Percentiles rank a stretch among this genome's conserved stretches.
phyloP scores from a whole-genome alignment of 495 filamentous ascomycete species.

The Trichoderma virens region DNA sequence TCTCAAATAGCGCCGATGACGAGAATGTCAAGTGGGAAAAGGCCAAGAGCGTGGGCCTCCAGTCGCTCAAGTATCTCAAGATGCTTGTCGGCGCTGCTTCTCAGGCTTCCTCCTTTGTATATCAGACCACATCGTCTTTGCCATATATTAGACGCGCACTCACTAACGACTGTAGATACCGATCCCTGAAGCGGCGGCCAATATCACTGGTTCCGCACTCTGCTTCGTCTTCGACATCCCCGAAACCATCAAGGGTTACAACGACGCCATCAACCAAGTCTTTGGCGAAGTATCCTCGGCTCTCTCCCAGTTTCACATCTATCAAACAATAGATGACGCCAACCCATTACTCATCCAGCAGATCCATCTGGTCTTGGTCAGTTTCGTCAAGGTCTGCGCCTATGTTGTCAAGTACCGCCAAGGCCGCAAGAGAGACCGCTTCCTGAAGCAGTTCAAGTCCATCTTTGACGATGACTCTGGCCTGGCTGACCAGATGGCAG shows the following conservation, averaged over 20 bases:
- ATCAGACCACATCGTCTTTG: not conserved
- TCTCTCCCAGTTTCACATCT: constrained; percentile 16
- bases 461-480: constrained; percentile 15
- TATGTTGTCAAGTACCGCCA: constrained; percentile 15
- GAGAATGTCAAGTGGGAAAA: constrained; percentile 12
- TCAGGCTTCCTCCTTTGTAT: constrained; percentile 12
- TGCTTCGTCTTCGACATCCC: constrained; percentile 17
- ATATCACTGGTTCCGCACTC: constrained; percentile 10
- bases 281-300: constrained; percentile 12
- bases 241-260: constrained; percentile 13
- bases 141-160: not conserved
- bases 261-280: constrained; percentile 13
- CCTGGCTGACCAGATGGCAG: constrained; percentile 9
- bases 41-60: constrained; percentile 14
- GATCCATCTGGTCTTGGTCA: constrained; percentile 14
- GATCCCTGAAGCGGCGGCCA: constrained; percentile 10
- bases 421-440: constrained; percentile 12
- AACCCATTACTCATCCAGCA: constrained; percentile 8
- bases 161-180: constrained; percentile 5
- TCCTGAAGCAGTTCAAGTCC: constrained; percentile 11
- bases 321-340: constrained; percentile 9
- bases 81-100: constrained; percentile 14
- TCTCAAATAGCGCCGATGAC: not conserved
- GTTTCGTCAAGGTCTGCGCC: constrained; percentile 16
- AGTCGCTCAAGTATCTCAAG: constrained; percentile 12